Base-by-base conservation (phyloP, 306 rosid genomes). In the Fagus sylvatica region DNA sequence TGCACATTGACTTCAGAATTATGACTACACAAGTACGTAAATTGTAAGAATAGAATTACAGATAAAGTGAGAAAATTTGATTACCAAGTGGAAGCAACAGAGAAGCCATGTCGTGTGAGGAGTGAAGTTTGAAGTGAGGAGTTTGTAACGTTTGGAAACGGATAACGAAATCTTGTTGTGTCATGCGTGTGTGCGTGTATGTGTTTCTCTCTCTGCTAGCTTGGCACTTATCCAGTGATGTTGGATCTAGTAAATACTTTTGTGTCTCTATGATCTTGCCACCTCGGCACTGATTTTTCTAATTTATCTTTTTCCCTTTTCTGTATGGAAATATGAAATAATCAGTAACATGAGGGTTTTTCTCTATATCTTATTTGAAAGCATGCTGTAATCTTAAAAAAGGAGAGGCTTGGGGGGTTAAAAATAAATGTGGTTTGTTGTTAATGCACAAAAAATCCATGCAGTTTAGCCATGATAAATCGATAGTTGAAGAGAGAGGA, bases 41-140 rank as follows among this genome's bases (percentile, higher is more conserved):
- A 22, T 16, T 54, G 28, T 53, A 22, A 37, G 73, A 73, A 17
- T 17, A 22, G 28, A 5, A 72, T 10, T 11, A 32, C 36, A 64
- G 33, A 34, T 39, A 40, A 33, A 53, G 65, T 17, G 4, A 65
- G 22, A 13, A 49, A n/a, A 17, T 7, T 15, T 19, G 48, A 10
- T 81, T 86, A 89, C 96, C 90, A 4, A 89, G 83, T 81, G 87
- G 90, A 75, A 87, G 90, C 34, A 86, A 79, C 71, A 89, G 81
- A 79, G 90, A 83, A 80, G 91, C 94, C 91, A 90, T 89, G 73
- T 53, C 68, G 22, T 15, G 37, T 53, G 37, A 22, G 74, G 13
- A 2, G 54, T 12, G 74, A 74, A 32, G 60, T 2, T 12, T 33
- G 37, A 74, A 61, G 55, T 8, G 76, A 74, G 33, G 60, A 53